phyloP scores from a whole-genome alignment of 495 filamentous ascomycete species.

The Melanomma pulvis-pyrius region DNA sequence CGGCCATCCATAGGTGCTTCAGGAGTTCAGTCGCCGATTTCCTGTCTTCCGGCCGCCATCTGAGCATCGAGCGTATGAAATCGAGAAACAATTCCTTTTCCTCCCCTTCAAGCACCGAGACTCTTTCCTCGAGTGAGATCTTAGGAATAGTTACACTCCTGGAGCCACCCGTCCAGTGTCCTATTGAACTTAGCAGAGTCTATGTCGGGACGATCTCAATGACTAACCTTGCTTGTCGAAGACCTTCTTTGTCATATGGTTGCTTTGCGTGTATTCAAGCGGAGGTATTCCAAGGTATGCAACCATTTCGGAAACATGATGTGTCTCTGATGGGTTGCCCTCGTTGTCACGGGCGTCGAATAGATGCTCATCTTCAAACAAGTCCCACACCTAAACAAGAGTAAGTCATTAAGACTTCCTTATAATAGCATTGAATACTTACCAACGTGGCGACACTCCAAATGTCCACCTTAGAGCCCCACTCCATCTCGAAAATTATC shows the following conservation, averaged over 20 bases:
- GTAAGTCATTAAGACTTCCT: conserved; percentile 9
- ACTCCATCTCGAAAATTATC: conserved; percentile 30
- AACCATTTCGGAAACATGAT: conserved; percentile 46
- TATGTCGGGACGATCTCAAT: conserved; percentile 9
- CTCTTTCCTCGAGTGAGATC: conserved; percentile 21
- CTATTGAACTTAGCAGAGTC: conserved; percentile 14
- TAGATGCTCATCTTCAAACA: conserved; percentile 26
- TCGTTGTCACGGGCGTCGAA: conserved; percentile 23
- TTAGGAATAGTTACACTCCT: conserved; percentile 4
- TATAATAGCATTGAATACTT: conserved; percentile 12
- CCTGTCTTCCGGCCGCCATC: conserved; percentile 23
- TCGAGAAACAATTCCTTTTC: conserved; percentile 21
- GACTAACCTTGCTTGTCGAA: conserved; percentile 44
- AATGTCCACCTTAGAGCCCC: too few relatives aligned
- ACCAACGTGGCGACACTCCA: conserved; percentile 29
- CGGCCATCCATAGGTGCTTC: conserved; percentile 17
- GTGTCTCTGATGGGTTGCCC: conserved; percentile 29
- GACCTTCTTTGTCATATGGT: conserved; percentile 38
- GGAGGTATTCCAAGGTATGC: conserved; percentile 44
- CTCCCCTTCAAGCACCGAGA: conserved; percentile 12
- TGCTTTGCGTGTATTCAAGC: conserved; percentile 41
- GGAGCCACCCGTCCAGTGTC: conserved; percentile 21
- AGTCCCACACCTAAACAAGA: conserved; percentile 17
- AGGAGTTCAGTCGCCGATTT: conserved; percentile 21
- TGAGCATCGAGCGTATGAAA: conserved; percentile 30